Evolutionary conservation across 2,329 filamentous ascomycete genomes (phyloP).

Genomic region (Periglandula ipomoeae): DNA sequence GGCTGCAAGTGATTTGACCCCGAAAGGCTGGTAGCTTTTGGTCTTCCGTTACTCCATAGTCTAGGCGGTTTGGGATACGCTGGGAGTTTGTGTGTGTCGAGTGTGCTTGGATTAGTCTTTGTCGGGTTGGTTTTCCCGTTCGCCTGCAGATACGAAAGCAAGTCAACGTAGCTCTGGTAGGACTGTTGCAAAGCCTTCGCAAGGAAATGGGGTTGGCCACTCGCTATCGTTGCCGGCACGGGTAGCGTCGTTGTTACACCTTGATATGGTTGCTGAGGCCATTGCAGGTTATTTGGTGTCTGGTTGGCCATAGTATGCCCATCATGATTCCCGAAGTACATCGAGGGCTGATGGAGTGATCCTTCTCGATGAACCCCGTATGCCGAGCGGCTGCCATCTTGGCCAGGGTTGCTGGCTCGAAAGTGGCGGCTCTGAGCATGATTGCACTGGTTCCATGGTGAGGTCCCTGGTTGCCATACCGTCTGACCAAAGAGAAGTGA

Average conservation of each 20-base stretch:
- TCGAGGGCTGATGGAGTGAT: neutral
- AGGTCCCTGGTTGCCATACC: constrained; percentile 11
- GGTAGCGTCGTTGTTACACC: neutral
- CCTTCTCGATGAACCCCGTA: neutral
- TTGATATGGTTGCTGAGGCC: neutral
- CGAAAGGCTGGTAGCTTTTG: neutral
- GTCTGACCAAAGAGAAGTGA: constrained; percentile 22
- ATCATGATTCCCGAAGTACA: neutral
- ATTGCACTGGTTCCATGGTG: constrained; percentile 8
- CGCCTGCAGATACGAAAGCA: constrained; percentile 56
- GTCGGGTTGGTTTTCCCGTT: constrained; percentile 39
- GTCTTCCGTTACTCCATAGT: constrained; percentile 16
- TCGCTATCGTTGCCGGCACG: neutral
- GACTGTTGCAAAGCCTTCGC: constrained; percentile 61
- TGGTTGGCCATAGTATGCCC: neutral
- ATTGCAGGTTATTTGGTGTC: neutral
- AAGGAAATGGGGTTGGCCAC: constrained; percentile 36
- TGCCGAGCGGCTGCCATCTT: neutral
- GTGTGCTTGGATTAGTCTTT: constrained; percentile 27
- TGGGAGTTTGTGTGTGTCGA: constrained; percentile 36
- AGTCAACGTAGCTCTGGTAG: constrained; percentile 63
- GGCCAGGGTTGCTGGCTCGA: neutral
- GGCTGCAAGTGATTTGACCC: neutral
- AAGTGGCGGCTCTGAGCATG: neutral
- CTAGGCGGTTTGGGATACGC: constrained; percentile 45